Base-by-base conservation (phyloP, 1,139 yeast genomes). In the Saccharomyces hybrid region DNA sequence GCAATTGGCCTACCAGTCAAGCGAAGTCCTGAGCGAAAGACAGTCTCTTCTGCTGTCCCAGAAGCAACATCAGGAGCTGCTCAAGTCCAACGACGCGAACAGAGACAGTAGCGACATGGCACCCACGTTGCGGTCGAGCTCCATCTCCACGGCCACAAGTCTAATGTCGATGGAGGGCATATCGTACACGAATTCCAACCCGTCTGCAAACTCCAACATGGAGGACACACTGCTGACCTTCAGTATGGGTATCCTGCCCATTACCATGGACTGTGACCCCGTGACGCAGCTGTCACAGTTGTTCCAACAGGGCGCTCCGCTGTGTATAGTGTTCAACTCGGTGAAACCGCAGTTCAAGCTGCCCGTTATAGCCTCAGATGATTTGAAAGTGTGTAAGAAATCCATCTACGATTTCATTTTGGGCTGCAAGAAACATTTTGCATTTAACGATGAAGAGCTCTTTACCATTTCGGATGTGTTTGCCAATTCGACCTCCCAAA, bases 381-480 rank as follows among this genome's bases (percentile, higher is more conserved):
- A 91, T 68, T 70, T 88, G 61, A 83, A 90, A 66, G 80, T 86
- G 53, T 88, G 96, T 72, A 95, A 93, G 67, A 86, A 88, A 71
- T 86, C 90, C 29, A 91, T 93, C 31, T 93, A 91, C 71, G 95
- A 88, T 69, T 93, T 93, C 70, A 81, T 93, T 55, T 80, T 86
- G 60, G 96, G 96, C 12, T 91, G 96, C 69, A 88, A 89, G 69
- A 79, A 82, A 51, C 84, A 88, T 66, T 77, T 91, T 59, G 80
- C 82, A 51, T 80, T 87, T 60, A 81, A 84, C 55, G 96, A 89
- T 71, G 91, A 88, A 52, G 86, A 84, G 61, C 76, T 91, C 71
- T 91, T 93, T 71, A 89, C 97, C 32, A 88, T 93, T 54, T 86
- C 96, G 21, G 88, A 89, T 70, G 95, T 91, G 1, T 91, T 89